A percentile compares a stretch with the other conserved stretches of the same genome.
Conservation (phyloP, 23 red algal genomes). For the Agarophyton chilense region DNA sequence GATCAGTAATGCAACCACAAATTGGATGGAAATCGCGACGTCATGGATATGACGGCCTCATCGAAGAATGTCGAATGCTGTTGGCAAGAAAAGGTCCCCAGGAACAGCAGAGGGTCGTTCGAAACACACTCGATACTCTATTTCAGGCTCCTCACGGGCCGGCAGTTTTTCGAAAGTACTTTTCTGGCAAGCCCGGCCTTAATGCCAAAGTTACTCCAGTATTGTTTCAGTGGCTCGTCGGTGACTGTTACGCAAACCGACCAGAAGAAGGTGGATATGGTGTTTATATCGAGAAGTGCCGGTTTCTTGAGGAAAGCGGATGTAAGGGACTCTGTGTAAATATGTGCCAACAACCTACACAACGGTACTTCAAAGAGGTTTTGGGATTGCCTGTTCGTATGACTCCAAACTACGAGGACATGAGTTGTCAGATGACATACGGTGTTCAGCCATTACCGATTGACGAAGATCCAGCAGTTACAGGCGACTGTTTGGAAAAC, state of each 20-base stretch:
- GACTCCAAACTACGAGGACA: conserved; percentile 91
- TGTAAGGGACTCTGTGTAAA: conserved; percentile 91
- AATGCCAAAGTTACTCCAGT: conserved; percentile 71
- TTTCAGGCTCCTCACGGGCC: conserved; percentile 56
- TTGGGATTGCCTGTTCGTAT: conserved; percentile 85
- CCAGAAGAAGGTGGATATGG: conserved; percentile 70
- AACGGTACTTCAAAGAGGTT: conserved; percentile 88
- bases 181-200: conserved; percentile 38
- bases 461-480: conserved; percentile 66
- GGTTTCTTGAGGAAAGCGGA: conserved; percentile 85
- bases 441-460: conserved; percentile 73
- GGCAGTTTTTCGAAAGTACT: conserved; percentile 8
- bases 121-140: conserved; percentile 43
- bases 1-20: conserved; percentile 51
- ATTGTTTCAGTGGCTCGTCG: conserved; percentile 86
- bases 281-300: conserved; percentile 79
- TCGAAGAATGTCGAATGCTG: conserved; percentile 66
- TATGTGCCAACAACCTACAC: conserved; percentile 88
- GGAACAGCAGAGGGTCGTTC: conserved; percentile 58
- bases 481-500: conserved; percentile 58
- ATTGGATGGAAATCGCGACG: conserved; percentile 49
- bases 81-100: conserved; percentile 42
- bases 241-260: conserved; percentile 41
- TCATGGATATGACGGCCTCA: conserved; percentile 47
- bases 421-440: conserved; percentile 89